Base-by-base conservation (phyloP, 1,284 basidiomycete species). In the Cystobasidium sp. region DNA sequence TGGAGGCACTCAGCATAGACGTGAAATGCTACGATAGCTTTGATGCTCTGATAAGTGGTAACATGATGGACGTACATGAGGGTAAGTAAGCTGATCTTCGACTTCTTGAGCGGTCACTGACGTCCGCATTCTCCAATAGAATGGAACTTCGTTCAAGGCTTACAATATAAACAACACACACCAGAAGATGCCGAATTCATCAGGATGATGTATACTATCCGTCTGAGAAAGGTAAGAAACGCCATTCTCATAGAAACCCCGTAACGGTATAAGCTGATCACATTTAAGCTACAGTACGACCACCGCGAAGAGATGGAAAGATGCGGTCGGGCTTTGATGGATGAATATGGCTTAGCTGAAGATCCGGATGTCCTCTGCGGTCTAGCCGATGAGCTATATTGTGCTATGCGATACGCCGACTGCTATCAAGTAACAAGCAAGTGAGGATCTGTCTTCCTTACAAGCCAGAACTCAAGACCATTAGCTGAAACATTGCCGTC, bases 1-100 rank as follows among this genome's bases (percentile, higher is more conserved):
- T 98, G 88, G 94, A 97, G 78, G 95, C 97, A 0, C 86, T 99
- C 16, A 87, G 90, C 0, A 85, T 98, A 14, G 97, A 99, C 79
- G 93, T 99, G 37, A 97, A 97, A 82, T 98, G 96, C 82, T 99
- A 94, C 81, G 97, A 99, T 78, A 91, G 94, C 0, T 99, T 97
- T 80, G 88, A 91, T 69, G 91, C 95, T 76, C 87, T 99, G 6
- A 86, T 98, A 22, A 90, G 89, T 52, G 92, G 94, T 1, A 91
- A 95, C 81, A 94, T 97, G 92, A 91, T 97, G 90, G 88, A 90
- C 16, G 88, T 90, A 0, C 89, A 93, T 75, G 95, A 97, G 88
- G 94, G 94, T 93, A 72, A 61, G 84, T 63, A 8, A 9, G 9
- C 8, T 53, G 22, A 39, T 9, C 8, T 61, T 47, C 44, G 3